Percentiles rank a stretch among this genome's conserved stretches.
Evolutionary conservation across 2,329 filamentous ascomycete species (phyloP).

Genomic region (Dactylonectria macrodidyma): DNA sequence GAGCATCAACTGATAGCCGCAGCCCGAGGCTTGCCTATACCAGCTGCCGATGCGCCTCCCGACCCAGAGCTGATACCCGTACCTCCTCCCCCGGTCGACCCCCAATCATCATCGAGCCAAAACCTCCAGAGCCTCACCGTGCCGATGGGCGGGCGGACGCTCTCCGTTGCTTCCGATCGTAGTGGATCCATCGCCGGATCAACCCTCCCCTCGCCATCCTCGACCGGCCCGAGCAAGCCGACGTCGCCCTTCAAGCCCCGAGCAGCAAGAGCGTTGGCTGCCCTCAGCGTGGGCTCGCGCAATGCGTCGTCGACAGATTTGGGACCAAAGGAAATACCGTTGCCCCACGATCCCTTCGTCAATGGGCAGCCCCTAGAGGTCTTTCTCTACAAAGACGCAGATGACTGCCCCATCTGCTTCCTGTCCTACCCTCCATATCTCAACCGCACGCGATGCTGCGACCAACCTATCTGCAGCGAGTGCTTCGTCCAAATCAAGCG

Average conservation of each 20-base stretch:
- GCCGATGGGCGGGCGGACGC: constrained; percentile 82
- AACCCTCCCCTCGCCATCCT: constrained; percentile 63
- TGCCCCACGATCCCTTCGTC: constrained; percentile 88
- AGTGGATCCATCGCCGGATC: constrained; percentile 74
- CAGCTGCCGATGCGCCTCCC: constrained; percentile 86
- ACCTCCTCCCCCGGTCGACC: constrained; percentile 61
- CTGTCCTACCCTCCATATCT: constrained; percentile 95
- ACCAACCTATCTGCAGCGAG: constrained; percentile 96
- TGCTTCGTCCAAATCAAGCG: constrained; percentile 99
- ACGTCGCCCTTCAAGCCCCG: constrained; percentile 81
- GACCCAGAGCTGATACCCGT: constrained; percentile 73
- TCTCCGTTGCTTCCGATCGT: constrained; percentile 83
- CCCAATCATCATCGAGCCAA: constrained; percentile 64
- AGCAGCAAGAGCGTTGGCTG: constrained; percentile 87
- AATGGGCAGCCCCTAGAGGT: constrained; percentile 96
- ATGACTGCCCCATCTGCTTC: constrained; percentile 97
- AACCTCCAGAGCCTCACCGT: constrained; percentile 82
- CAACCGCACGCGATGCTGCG: constrained; percentile 94
- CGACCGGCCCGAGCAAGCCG: constrained; percentile 53
- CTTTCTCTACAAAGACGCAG: constrained; percentile 90
- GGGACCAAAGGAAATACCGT: constrained; percentile 80
- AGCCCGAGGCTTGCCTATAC: constrained; percentile 86
- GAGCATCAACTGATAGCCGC: constrained; percentile 96
- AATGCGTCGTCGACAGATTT: constrained; percentile 82
- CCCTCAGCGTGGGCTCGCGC: constrained; percentile 81